Conservation (phyloP, 169 alveolate genomes). For the Miamiensis avidus region DNA sequence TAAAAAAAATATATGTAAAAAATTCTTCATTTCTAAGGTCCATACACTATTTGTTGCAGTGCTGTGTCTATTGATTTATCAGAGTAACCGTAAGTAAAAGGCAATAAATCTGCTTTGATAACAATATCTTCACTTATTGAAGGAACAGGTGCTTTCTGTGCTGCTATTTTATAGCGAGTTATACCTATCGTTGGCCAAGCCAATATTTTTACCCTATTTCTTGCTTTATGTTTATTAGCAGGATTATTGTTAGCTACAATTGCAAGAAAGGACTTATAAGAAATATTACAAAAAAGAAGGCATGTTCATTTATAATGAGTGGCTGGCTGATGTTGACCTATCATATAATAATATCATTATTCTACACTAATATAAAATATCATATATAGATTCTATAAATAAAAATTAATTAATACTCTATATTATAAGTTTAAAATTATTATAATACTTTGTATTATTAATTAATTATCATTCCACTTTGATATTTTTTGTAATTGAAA, state of each 20-base stretch:
- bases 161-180: slow-evolving; percentile 18
- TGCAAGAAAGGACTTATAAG: slow-evolving; percentile 5
- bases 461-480: too few relatives aligned
- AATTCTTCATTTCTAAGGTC: too few relatives aligned
- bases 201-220: slow-evolving; percentile 23
- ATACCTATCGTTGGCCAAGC: slow-evolving; percentile 28
- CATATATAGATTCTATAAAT: too few relatives aligned
- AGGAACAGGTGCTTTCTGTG: slow-evolving; percentile 38
- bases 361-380: too few relatives aligned
- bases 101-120: slow-evolving; percentile 26
- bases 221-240: slow-evolving; percentile 19
- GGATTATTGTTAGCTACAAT: slow-evolving; percentile 16
- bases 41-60: slow-evolving; percentile 32
- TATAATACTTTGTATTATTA: too few relatives aligned
- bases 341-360: too few relatives aligned
- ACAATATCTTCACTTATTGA: slow-evolving; percentile 43
- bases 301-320: too few relatives aligned
- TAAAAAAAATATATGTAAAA: too few relatives aligned
- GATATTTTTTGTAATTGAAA: too few relatives aligned
- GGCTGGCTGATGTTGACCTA: too few relatives aligned
- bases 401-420: too few relatives aligned
- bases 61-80: slow-evolving; percentile 39
- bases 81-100: slow-evolving; percentile 13
- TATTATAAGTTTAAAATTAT: too few relatives aligned
- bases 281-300: background rate